Evolutionary conservation across 352 stramenopile genomes (phyloP).

Genomic region (Elongisporangium anandrum): DNA sequence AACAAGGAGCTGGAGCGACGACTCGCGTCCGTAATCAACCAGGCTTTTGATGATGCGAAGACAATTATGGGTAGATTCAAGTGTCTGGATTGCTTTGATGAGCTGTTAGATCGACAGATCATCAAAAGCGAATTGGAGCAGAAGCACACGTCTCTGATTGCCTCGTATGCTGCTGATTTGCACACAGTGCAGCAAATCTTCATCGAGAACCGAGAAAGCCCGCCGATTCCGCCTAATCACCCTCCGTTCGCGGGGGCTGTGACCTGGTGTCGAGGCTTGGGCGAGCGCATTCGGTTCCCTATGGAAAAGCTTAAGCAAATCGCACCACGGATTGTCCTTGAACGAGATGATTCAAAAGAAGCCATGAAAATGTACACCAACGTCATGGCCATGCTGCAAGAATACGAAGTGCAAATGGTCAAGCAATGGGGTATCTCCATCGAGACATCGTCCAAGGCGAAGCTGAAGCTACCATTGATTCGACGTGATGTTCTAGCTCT

Average conservation of each 20-base stretch:
- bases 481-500: slow-evolving; percentile 29
- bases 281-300: slow-evolving; percentile 83
- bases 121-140: slow-evolving; percentile 88
- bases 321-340: slow-evolving; percentile 70
- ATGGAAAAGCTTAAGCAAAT: slow-evolving; percentile 88
- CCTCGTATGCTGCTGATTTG: slow-evolving; percentile 78
- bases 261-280: slow-evolving; percentile 87
- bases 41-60: slow-evolving; percentile 91
- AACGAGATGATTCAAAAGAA: slow-evolving; percentile 88
- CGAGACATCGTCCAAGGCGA: slow-evolving; percentile 74
- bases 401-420: slow-evolving; percentile 81
- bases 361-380: slow-evolving; percentile 89
- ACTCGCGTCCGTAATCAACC: slow-evolving; percentile 86
- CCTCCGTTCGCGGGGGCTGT: slow-evolving; percentile 88
- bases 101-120: slow-evolving; percentile 76
- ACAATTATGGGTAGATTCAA: slow-evolving; percentile 87
- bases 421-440: slow-evolving; percentile 79
- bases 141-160: slow-evolving; percentile 80
- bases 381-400: slow-evolving; percentile 76
- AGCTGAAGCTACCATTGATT: slow-evolving; percentile 87
- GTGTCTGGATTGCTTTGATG: slow-evolving; percentile 90
- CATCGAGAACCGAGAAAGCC: slow-evolving; percentile 77
- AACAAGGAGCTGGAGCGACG: slow-evolving; percentile 88
- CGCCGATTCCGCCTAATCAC: slow-evolving; percentile 87
- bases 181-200: slow-evolving; percentile 88